These are phyloP conservation scores for Graphium sp. DNA, from an alignment of 2,329 filamentous ascomycete genomes.

Conservation along the genomic window DNA sequence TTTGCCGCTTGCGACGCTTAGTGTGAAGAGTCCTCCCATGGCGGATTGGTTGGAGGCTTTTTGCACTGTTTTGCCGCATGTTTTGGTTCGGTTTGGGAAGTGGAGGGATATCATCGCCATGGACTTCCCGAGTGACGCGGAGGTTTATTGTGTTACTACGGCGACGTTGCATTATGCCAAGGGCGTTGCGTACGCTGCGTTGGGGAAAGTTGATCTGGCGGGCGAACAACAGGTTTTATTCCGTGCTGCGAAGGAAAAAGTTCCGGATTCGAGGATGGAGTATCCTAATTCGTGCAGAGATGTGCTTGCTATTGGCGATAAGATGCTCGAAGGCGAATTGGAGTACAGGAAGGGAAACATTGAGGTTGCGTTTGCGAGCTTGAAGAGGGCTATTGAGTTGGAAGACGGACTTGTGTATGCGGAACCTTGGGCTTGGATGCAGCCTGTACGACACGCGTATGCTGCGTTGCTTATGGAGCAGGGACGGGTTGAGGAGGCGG, in stretches of 20 bases:
- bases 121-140: conserved; percentile 34
- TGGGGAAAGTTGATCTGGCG: conserved; percentile 35
- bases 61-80: conserved; percentile 49
- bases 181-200: conserved; percentile 48
- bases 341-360: conserved; percentile 48
- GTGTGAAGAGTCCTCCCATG: conserved; percentile 53
- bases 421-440: conserved; percentile 71
- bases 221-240: conserved; percentile 33
- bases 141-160: conserved; percentile 52
- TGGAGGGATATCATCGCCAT: conserved; percentile 51
- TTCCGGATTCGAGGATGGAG: conserved; percentile 39
- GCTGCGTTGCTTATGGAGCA: conserved; percentile 55
- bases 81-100: conserved; percentile 53
- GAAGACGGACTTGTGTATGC: conserved; percentile 52
- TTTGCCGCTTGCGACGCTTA: conserved; percentile 45
- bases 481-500: conserved; percentile 36
- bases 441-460: conserved; percentile 53
- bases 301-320: conserved; percentile 43
- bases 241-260: conserved; percentile 24
- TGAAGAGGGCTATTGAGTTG: conserved; percentile 37
- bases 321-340: conserved; percentile 59
- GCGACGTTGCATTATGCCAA: conserved; percentile 53
- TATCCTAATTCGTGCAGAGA: conserved; percentile 26
- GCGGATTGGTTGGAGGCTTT: conserved; percentile 66
- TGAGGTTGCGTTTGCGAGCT: conserved; percentile 37